Percentiles rank a stretch among this genome's conserved stretches.
Evolutionary conservation across 495 filamentous ascomycete genomes (phyloP).

Genomic region (Xylaria sp.): DNA sequence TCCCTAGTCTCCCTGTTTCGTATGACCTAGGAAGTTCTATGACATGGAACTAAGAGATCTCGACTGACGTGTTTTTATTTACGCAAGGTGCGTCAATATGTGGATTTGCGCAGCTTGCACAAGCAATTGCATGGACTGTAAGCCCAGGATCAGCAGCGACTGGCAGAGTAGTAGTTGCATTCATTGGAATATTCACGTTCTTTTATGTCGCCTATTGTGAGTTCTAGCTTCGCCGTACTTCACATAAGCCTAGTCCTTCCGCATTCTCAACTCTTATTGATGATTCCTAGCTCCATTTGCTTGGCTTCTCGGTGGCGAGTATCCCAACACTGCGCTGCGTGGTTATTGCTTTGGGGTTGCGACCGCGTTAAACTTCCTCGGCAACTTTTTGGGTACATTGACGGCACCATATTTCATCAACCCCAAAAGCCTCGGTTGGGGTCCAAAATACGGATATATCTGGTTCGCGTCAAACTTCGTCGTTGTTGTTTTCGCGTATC

Average conservation of each 20-base stretch:
- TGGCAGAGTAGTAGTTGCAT: slow-evolving; percentile 55
- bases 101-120: slow-evolving; percentile 55
- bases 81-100: slow-evolving; percentile 53
- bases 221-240: neutral
- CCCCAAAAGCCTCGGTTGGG: slow-evolving; percentile 52
- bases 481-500: slow-evolving; percentile 53
- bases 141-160: slow-evolving; percentile 48
- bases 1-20: too few relatives aligned
- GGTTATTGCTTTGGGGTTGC: slow-evolving; percentile 56
- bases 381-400: slow-evolving; percentile 59
- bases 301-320: slow-evolving; percentile 61
- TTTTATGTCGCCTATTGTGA: slow-evolving; percentile 52
- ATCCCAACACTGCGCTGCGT: slow-evolving; percentile 53
- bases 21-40: too few relatives aligned
- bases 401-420: slow-evolving; percentile 66
- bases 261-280: neutral
- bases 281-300: slow-evolving; percentile 49
- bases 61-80: too few relatives aligned
- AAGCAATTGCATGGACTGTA: slow-evolving; percentile 56
- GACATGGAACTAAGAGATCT: too few relatives aligned
- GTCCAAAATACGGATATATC: slow-evolving; percentile 48
- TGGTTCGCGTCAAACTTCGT: slow-evolving; percentile 49
- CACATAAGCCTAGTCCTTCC: neutral
- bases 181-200: slow-evolving; percentile 44
- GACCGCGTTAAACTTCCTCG: slow-evolving; percentile 53